phyloP scores from a whole-genome alignment of 306 rosid genomes.

The Trichosanthes cucumerina region DNA sequence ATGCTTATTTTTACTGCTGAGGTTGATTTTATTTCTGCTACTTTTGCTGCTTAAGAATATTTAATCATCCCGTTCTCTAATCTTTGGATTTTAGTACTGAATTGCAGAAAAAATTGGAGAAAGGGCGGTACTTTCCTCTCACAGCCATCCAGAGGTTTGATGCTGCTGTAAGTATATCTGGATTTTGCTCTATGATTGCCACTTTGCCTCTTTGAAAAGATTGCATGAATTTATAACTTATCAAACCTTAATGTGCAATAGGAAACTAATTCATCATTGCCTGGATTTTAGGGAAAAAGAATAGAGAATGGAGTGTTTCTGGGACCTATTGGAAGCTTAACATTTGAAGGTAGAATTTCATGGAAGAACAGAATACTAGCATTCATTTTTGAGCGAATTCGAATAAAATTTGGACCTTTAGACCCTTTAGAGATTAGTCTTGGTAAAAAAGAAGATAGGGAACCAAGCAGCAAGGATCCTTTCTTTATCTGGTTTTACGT shows the following conservation, averaged over 20 bases:
- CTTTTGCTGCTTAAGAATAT: neutral
- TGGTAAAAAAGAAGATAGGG: conserved; percentile 62
- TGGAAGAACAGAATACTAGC: conserved; percentile 74
- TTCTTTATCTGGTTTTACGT: conserved; percentile 87
- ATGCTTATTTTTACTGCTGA: conserved; percentile 80
- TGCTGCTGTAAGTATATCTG: conserved; percentile 62
- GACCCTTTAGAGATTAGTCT: conserved; percentile 64
- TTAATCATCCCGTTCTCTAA: neutral
- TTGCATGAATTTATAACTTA: neutral
- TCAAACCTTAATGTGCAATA: neutral
- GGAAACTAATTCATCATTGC: conserved; percentile 15
- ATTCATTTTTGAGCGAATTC: conserved; percentile 54
- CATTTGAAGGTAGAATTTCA: conserved; percentile 81
- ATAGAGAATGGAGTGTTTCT: conserved; percentile 85
- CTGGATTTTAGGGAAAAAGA: conserved; percentile 64
- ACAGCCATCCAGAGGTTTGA: conserved; percentile 92
- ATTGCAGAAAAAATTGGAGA: conserved; percentile 52
- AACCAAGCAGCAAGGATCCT: conserved; percentile 70
- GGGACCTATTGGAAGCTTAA: conserved; percentile 76
- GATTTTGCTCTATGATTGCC: neutral
- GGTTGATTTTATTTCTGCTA: conserved; percentile 30
- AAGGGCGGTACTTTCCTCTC: conserved; percentile 77
- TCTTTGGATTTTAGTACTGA: neutral
- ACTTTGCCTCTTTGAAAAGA: neutral
- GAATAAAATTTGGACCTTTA: conserved; percentile 70